These are phyloP conservation scores for Orbilia ellipsospora DNA, from an alignment of 2,329 filamentous ascomycete species.

Conservation along the genomic window DNA sequence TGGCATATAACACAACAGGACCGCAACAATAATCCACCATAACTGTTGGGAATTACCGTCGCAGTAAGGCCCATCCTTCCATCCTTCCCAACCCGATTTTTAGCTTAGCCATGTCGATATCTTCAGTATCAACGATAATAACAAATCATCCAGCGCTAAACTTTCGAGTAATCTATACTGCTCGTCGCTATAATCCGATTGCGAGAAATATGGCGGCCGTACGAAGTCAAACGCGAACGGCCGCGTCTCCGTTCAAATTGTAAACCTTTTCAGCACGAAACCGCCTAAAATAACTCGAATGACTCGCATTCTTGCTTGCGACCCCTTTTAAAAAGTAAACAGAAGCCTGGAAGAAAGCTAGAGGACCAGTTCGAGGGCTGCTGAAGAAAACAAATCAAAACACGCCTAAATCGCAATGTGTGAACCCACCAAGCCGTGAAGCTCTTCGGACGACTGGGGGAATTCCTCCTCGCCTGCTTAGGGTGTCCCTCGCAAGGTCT, in stretches of 20 bases:
- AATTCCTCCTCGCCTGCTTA: conserved; percentile 19
- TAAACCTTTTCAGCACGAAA: no score
- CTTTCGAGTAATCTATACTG: neutral
- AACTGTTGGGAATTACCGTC: conserved; percentile 45
- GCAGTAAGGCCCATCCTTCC: conserved; percentile 3
- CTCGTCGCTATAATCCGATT: no score
- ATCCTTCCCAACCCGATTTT: conserved; percentile 32
- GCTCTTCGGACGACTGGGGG: conserved; percentile 28
- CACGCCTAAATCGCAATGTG: neutral
- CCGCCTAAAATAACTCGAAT: neutral
- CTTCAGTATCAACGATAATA: no score
- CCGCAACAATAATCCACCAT: neutral
- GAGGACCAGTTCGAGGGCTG: neutral
- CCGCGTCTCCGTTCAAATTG: neutral
- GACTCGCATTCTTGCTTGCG: neutral
- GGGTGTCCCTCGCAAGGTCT: neutral
- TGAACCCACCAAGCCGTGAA: neutral
- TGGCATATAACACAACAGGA: no score
- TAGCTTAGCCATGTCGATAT: neutral
- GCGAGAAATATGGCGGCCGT: neutral
- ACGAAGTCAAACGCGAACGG: conserved; percentile 15
- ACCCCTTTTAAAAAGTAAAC: no score
- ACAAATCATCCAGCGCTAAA: neutral
- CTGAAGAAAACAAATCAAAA: neutral
- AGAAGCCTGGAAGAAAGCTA: no score